Evolutionary conservation across 352 stramenopile species (phyloP).

Genomic region (Hyphochytrium catenoides): DNA sequence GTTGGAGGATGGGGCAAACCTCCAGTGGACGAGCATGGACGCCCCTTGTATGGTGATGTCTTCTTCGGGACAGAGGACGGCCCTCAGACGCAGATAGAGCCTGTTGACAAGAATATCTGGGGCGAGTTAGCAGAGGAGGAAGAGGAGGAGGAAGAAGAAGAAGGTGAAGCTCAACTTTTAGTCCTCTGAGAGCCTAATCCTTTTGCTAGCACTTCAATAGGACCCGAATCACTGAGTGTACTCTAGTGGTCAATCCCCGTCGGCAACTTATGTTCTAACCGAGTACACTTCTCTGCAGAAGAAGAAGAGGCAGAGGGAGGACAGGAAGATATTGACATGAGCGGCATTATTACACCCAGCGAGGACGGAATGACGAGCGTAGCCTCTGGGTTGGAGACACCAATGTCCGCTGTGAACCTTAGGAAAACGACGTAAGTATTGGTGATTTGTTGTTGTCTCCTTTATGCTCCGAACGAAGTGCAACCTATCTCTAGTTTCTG

Average conservation of each 20-base stretch:
- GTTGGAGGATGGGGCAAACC: conserved; percentile 91
- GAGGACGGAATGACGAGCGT: conserved; percentile 35
- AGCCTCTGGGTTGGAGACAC: conserved; percentile 32
- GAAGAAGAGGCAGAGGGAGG: conserved; percentile 20
- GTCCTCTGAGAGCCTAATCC: too few relatives aligned
- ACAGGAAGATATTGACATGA: conserved; percentile 27
- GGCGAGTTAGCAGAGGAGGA: too few relatives aligned
- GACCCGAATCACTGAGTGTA: too few relatives aligned
- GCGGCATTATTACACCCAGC: conserved; percentile 24
- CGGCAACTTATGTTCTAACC: too few relatives aligned
- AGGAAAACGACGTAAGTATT: conserved; percentile 37
- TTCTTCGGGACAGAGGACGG: conserved; percentile 37
- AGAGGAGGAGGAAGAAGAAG: too few relatives aligned
- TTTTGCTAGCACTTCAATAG: too few relatives aligned
- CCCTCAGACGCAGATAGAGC: conserved; percentile 15
- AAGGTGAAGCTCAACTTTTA: too few relatives aligned
- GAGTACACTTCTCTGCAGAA: too few relatives aligned
- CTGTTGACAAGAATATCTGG: conserved; percentile 22
- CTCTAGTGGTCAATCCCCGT: too few relatives aligned
- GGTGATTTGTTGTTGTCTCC: too few relatives aligned
- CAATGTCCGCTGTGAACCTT: conserved; percentile 31
- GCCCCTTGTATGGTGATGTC: conserved; percentile 89
- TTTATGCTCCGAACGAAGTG: too few relatives aligned
- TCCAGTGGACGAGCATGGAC: conserved; percentile 80
- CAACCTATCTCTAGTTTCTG: not conserved